A percentile compares a stretch with the other conserved stretches of the same genome.
Evolutionary conservation across 345 rosid species (phyloP).

Genomic region (Corymbia maculata): DNA sequence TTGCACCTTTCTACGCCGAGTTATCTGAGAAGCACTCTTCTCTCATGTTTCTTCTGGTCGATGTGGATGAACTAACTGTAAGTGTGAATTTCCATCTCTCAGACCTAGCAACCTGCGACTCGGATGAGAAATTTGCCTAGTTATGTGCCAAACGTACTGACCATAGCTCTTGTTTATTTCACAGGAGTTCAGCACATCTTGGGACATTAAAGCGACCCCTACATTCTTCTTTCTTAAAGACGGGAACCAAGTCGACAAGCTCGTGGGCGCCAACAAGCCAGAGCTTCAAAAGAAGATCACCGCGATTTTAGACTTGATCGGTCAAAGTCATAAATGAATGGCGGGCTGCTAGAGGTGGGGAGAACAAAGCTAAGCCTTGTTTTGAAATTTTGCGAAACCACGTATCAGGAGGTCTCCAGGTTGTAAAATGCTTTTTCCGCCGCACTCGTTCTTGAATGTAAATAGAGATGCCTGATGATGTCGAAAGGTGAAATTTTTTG

Average conservation of each 20-base stretch:
- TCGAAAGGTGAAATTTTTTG: background rate
- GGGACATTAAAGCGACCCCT: constrained; percentile 89
- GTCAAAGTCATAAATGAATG: background rate
- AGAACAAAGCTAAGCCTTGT: background rate
- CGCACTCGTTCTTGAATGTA: background rate
- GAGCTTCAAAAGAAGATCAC: constrained; percentile 68
- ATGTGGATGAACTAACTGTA: constrained; percentile 76
- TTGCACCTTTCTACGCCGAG: constrained; percentile 56
- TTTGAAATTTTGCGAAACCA: background rate
- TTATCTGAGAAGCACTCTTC: constrained; percentile 65
- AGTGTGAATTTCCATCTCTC: constrained; percentile 4
- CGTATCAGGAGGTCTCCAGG: background rate
- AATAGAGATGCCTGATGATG: background rate
- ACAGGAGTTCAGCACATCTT: constrained; percentile 81
- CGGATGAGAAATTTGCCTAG: background rate
- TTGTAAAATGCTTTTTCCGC: background rate
- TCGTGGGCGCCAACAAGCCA: constrained; percentile 82
- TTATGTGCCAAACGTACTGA: background rate
- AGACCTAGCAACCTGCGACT: background rate
- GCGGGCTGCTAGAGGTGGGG: background rate
- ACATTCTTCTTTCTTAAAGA: constrained; percentile 86
- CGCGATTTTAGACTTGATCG: constrained; percentile 26
- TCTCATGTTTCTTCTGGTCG: constrained; percentile 63
- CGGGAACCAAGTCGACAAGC: constrained; percentile 70
- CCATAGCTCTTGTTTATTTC: background rate